Base-by-base conservation (phyloP, 192 early-diverging fungal species). In the Geranomyces variabilis region DNA sequence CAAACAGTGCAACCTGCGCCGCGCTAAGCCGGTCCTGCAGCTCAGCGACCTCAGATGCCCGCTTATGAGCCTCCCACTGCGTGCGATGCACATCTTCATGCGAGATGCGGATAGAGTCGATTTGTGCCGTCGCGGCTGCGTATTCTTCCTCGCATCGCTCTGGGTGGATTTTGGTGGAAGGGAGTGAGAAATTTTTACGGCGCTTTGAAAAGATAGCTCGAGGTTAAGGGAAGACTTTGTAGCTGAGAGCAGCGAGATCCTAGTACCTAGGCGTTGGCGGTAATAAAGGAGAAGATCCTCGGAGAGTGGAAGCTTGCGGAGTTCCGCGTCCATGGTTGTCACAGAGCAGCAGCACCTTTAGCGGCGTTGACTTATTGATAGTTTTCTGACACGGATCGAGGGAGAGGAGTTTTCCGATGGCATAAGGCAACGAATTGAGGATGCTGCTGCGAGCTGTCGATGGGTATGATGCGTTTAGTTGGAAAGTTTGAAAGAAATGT, bases 21-120 rank as follows among this genome's bases (percentile, higher is more conserved):
- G 84, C 83, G 17, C 72, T 72, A 0, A 88, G 80, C 31, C 69
- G 73, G 53, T 70, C 67, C 70, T 88, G 86, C n/a, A 86, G 53
- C 43, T 83, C 70, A 4, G 71, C 75, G 34, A 86, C 67, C 47
- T 88, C 86, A 6, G 60, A 65, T 26, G 81, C 69, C 13, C 82
- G 68, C 59, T 80, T 70, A 15, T 77, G 78, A 6, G 82, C 71
- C 49, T 88, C 83, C 82, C 83, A 84, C 17, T 69, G 53, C 15
- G 77, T 59, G 22, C 62, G 66, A 55, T 84, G 82, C 56, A 64
- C 73, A 34, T 88, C 86, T 12, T 78, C 73, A 62, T 87, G 86
- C 33, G 71, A 41, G 7, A 87, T 61, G 41, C 73, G 74, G 41
- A 83, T 48, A 17, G 63, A 24, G 33, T 79, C 78, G n/a, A 86